phyloP scores from a whole-genome alignment of 495 filamentous ascomycete genomes.

The Barbatosphaeria neglecta region DNA sequence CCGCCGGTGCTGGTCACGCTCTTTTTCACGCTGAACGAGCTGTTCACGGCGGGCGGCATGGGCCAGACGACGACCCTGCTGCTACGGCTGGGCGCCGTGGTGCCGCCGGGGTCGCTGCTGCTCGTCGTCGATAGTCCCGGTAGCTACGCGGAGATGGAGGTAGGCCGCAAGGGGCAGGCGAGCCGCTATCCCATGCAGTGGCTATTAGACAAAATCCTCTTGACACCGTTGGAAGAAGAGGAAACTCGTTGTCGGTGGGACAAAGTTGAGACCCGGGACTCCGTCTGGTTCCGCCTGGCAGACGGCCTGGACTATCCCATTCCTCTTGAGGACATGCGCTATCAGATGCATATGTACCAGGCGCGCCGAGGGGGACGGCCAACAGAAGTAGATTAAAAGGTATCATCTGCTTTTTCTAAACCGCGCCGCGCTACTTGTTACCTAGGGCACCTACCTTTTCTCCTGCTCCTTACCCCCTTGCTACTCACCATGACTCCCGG shows the following conservation, averaged over 20 bases:
- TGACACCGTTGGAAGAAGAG: conserved; percentile 22
- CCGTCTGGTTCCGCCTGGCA: conserved; percentile 71
- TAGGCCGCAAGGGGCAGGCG: conserved; percentile 46
- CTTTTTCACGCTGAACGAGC: conserved; percentile 94
- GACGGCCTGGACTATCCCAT: conserved; percentile 67
- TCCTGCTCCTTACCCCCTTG: too few relatives aligned
- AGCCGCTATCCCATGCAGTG: conserved; percentile 89
- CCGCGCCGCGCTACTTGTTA: too few relatives aligned
- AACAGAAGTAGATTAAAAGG: too few relatives aligned
- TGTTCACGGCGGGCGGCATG: conserved; percentile 65
- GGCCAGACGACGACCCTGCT: conserved; percentile 65
- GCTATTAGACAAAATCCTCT: conserved; percentile 73
- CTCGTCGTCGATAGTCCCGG: conserved; percentile 90
- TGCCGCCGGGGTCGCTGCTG: conserved; percentile 51
- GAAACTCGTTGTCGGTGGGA: conserved; percentile 53
- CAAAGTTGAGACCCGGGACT: conserved; percentile 59
- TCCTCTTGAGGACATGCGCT: conserved; percentile 83
- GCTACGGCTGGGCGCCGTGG: conserved; percentile 43
- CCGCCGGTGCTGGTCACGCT: conserved; percentile 60
- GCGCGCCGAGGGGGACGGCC: conserved; percentile 4
- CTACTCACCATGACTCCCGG: too few relatives aligned
- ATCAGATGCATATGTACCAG: conserved; percentile 79
- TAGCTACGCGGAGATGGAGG: conserved; percentile 68
- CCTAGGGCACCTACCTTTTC: too few relatives aligned
- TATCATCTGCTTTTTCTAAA: too few relatives aligned